These are phyloP conservation scores for Chlamydomonas eustigma DNA, from an alignment of 139 green algal species.

Conservation along the genomic window DNA sequence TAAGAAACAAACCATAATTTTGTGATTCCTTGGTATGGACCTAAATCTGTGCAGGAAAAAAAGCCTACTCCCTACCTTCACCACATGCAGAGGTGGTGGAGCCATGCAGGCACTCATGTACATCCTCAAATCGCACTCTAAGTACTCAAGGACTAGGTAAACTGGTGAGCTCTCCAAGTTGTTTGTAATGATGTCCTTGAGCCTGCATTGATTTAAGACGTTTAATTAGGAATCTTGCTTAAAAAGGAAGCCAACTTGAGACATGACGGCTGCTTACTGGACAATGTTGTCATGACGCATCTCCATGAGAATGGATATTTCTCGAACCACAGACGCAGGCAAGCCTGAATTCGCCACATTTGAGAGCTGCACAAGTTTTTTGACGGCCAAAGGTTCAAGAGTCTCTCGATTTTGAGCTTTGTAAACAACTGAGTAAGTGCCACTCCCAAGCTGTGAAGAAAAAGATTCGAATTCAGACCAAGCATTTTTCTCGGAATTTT, in stretches of 20 bases:
- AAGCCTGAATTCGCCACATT: constrained; percentile 56
- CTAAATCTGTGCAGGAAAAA: neutral
- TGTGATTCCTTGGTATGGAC: neutral
- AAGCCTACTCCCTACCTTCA: no score
- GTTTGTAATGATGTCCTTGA: constrained; percentile 64
- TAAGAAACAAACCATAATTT: neutral
- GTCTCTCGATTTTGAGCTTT: constrained; percentile 53
- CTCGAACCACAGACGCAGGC: constrained; percentile 61
- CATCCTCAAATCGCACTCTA: constrained; percentile 55
- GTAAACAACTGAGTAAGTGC: constrained; percentile 45
- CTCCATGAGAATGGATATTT: constrained; percentile 75
- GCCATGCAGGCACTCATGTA: constrained; percentile 19
- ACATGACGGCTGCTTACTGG: neutral
- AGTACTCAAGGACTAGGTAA: constrained; percentile 60
- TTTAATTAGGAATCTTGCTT: neutral
- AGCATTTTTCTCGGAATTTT: neutral
- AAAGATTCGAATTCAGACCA: neutral
- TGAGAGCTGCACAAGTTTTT: constrained; percentile 74
- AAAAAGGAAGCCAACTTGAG: neutral
- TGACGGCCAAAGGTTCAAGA: constrained; percentile 73
- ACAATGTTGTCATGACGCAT: constrained; percentile 41
- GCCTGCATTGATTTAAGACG: constrained; percentile 24
- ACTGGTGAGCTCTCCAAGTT: constrained; percentile 36
- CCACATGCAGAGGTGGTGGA: no score
- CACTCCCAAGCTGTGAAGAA: constrained; percentile 21